A percentile compares a stretch with the other conserved stretches of the same genome.
phyloP scores from a whole-genome alignment of 2,329 filamentous ascomycete genomes.

The Cladorrhinum sp. region DNA sequence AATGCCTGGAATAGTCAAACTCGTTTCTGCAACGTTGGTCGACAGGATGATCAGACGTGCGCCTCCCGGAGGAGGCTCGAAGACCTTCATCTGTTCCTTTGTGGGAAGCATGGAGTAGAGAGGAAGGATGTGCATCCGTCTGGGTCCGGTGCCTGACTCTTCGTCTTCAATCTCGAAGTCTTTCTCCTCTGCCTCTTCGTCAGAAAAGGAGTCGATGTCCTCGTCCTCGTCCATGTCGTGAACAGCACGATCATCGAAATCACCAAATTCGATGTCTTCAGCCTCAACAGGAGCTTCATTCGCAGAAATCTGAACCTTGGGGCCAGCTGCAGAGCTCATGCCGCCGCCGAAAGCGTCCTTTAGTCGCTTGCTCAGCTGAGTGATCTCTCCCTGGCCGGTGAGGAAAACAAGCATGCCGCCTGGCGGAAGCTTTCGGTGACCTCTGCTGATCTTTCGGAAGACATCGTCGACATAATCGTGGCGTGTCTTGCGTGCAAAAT shows the following conservation, averaged over 20 bases:
- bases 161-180: constrained; percentile 68
- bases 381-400: constrained; percentile 90
- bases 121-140: constrained; percentile 84
- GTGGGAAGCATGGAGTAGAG: constrained; percentile 91
- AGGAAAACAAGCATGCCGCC: constrained; percentile 93
- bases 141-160: constrained; percentile 56
- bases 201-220: constrained; percentile 56
- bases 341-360: constrained; percentile 64
- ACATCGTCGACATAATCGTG: constrained; percentile 89
- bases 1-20: constrained; percentile 92
- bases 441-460: constrained; percentile 80
- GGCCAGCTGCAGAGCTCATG: constrained; percentile 54
- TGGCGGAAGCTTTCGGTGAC: constrained; percentile 83
- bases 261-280: constrained; percentile 83
- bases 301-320: constrained; percentile 71
- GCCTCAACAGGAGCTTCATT: constrained; percentile 76
- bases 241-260: constrained; percentile 62
- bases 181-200: constrained; percentile 57
- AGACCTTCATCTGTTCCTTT: constrained; percentile 85
- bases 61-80: constrained; percentile 78
- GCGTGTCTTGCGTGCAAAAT: constrained; percentile 80
- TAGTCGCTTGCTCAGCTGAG: constrained; percentile 74
- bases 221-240: constrained; percentile 50
- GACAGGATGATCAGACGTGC: constrained; percentile 84
- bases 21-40: constrained; percentile 96